Evolutionary conservation across 2,329 filamentous ascomycete species (phyloP).

Genomic region (Clarireedia paspali): DNA sequence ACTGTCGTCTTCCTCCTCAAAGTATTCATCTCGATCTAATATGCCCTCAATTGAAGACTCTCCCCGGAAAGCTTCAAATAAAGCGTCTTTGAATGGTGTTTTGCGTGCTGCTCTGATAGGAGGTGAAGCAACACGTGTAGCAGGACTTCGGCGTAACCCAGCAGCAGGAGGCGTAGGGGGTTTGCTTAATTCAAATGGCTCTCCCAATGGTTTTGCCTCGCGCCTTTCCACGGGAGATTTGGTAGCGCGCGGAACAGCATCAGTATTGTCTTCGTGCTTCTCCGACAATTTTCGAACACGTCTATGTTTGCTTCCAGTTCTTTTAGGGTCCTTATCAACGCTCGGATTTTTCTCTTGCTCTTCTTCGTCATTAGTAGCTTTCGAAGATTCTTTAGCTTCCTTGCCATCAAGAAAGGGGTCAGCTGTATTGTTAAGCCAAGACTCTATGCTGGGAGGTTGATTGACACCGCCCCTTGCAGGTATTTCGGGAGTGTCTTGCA

Average conservation of each 20-base stretch:
- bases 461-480: slow-evolving; percentile 45
- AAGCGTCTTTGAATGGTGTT: slow-evolving; percentile 47
- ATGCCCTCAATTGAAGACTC: slow-evolving; percentile 39
- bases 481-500: slow-evolving; percentile 38
- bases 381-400: slow-evolving; percentile 21
- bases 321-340: slow-evolving; percentile 1
- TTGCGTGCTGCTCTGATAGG: slow-evolving; percentile 40
- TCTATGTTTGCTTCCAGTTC: slow-evolving; percentile 10
- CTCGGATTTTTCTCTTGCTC: slow-evolving; percentile 15
- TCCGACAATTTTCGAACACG: slow-evolving; percentile 20
- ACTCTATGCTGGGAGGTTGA: slow-evolving; percentile 56
- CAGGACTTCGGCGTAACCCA: slow-evolving; percentile 47
- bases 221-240: slow-evolving; percentile 1
- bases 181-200: slow-evolving; percentile 4
- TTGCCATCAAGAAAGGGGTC: slow-evolving; percentile 51
- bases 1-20: slow-evolving; percentile 19
- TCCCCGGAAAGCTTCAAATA: slow-evolving; percentile 56
- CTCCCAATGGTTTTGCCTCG: not conserved
- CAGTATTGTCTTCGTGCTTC: not conserved
- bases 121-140: slow-evolving; percentile 43
- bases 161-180: slow-evolving; percentile 22
- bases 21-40: slow-evolving; percentile 11
- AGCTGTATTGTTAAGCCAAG: slow-evolving; percentile 55
- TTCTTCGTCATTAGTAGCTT: slow-evolving; percentile 22
- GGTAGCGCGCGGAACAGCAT: not conserved